Conservation (phyloP, 768 basidiomycete genomes). For the Tubosaeta sp. region DNA sequence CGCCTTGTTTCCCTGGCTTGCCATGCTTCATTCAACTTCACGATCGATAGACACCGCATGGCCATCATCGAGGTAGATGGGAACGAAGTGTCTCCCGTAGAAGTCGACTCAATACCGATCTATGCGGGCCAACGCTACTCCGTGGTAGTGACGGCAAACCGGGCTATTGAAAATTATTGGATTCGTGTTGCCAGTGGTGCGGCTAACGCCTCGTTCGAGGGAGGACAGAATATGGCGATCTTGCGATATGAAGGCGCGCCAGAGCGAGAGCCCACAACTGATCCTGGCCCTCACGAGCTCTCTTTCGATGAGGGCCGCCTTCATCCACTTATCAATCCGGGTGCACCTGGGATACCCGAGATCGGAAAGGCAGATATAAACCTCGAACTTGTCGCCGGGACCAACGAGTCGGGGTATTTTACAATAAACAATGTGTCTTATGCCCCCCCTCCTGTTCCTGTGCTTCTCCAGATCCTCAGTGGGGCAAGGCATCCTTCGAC, state of each 20-base stretch:
- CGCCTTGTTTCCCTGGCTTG: conserved; percentile 48
- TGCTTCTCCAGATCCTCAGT: conserved; percentile 52
- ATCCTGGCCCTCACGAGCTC: conserved; percentile 15
- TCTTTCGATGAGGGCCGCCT: conserved; percentile 38
- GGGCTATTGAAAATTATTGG: conserved; percentile 50
- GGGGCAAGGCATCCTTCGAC: conserved; percentile 40
- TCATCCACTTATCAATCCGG: conserved; percentile 29
- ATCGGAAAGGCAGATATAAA: conserved; percentile 37
- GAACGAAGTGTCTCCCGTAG: conserved; percentile 36
- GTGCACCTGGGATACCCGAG: conserved; percentile 34
- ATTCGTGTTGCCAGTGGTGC: conserved; percentile 39
- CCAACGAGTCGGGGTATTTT: conserved; percentile 2
- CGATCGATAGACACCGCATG: conserved; percentile 40
- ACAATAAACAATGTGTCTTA: conserved; percentile 30
- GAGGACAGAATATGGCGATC: conserved; percentile 44
- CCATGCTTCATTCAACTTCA: conserved; percentile 35
- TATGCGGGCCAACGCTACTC: conserved; percentile 37
- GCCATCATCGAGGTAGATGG: conserved; percentile 50
- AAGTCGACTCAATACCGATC: conserved; percentile 33
- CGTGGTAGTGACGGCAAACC: conserved; percentile 39
- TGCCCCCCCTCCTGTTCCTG: conserved; percentile 40
- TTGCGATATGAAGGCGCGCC: conserved; percentile 44
- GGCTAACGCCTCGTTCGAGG: conserved; percentile 25
- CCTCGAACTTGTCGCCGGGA: conserved; percentile 18
- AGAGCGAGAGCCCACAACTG: conserved; percentile 35